Evolutionary conservation across 352 stramenopile genomes (phyloP), one percentile per base, ranked within the genome.

Genomic region (Phytophthora crassamura): DNA sequence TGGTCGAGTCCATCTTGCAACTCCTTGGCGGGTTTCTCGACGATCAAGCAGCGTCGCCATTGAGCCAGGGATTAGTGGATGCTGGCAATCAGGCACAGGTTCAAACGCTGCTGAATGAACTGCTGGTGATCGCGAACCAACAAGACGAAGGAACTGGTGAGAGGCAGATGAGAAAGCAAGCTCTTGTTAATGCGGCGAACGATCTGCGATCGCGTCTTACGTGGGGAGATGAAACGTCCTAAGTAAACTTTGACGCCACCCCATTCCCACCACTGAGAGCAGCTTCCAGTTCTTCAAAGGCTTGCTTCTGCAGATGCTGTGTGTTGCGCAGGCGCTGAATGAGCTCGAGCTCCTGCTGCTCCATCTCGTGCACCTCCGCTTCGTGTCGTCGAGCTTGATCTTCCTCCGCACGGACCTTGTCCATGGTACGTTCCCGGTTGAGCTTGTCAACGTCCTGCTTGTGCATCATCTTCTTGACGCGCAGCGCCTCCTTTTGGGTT

Each of bases 301-400:
- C 87, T 54, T 95, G 82, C 55, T 93, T 93, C 60, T 95, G 87
- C 28, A 95, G 41, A 46, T 94, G 84, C 67, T 95, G 85, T 32
- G 85, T 95, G 69, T 91, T 93, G 56, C 86, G 82, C 33, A 94
- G 73, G 5, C 85, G 71, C 49, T 94, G 80, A 54, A 94, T 95
- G 34, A 94, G 77, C 67, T 95, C 85, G 12, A 91, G 59, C 60
- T 94, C 87, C 35, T 91, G 65, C 18, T 74, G 84, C 52, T 95
- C 87, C 87, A 95, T 95, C 34, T 92, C 84, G 16, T 89, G 78
- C 6, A 95, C 83, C 36, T 95, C 84, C 14, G 60, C 45, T 56
- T 93, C 83, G 42, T 82, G 80, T 40, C 82, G 69, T 33, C 79
- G 78, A 47, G 74, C 69, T 60, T 79, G 69, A 3, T 92, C 75